These are phyloP conservation scores for Fusarium solani-melongenae DNA, from an alignment of 2,329 filamentous ascomycete species.

Conservation along the genomic window DNA sequence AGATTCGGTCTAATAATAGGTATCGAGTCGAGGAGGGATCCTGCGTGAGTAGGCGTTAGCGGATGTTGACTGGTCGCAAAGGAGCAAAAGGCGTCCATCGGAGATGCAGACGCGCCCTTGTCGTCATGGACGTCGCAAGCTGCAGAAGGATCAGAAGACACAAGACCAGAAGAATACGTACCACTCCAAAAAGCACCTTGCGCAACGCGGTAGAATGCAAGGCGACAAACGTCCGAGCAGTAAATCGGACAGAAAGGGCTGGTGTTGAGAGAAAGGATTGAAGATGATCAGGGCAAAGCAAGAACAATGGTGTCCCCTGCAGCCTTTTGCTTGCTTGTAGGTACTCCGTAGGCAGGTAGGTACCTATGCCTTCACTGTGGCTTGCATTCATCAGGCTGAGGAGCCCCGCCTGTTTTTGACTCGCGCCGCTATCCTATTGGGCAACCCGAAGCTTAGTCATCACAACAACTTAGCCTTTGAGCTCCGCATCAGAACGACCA, in stretches of 20 bases:
- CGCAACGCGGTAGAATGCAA: background rate
- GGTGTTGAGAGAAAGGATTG: background rate
- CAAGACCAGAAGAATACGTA: constrained; percentile 4
- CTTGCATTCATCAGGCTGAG: background rate
- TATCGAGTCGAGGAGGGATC: background rate
- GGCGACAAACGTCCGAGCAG: background rate
- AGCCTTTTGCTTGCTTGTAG: background rate
- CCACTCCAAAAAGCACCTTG: constrained; percentile 5
- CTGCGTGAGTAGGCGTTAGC: constrained; percentile 23
- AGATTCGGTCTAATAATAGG: background rate
- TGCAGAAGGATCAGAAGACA: constrained; percentile 5
- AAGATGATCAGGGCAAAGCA: background rate
- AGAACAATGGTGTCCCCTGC: background rate
- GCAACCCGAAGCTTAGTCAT: constrained; percentile 27
- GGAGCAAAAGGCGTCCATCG: background rate
- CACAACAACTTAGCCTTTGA: constrained; percentile 12
- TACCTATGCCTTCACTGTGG: background rate
- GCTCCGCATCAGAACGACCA: constrained; percentile 35
- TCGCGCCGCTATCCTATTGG: constrained; percentile 35
- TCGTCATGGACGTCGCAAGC: constrained; percentile 16
- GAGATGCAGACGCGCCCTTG: constrained; percentile 18
- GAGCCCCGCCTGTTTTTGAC: constrained; percentile 1
- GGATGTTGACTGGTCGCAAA: constrained; percentile 5
- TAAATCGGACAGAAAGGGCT: background rate
- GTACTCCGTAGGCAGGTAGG: background rate